Evolutionary conservation across 1,139 yeast species (phyloP).

Genomic region (Tardiomyces digboiensis): DNA sequence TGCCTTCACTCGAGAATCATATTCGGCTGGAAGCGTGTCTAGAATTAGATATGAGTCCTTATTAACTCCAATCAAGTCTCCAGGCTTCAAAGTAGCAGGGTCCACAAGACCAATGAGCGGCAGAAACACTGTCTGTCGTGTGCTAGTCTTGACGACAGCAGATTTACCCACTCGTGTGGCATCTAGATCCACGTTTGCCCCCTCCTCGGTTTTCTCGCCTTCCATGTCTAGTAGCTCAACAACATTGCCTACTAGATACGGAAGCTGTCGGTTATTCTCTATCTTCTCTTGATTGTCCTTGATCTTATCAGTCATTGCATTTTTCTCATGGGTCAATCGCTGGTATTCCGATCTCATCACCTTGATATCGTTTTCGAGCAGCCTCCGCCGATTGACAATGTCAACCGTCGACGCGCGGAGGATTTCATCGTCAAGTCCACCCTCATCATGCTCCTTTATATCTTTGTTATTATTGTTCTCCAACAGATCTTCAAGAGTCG

Average conservation of each 20-base stretch:
- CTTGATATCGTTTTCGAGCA: constrained; percentile 91
- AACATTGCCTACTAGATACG: constrained; percentile 95
- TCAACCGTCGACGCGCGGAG: constrained; percentile 72
- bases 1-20: constrained; percentile 95
- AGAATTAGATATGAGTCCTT: constrained; percentile 91
- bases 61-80: constrained; percentile 95
- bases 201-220: constrained; percentile 83
- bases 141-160: constrained; percentile 95
- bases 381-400: constrained; percentile 73
- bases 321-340: constrained; percentile 84
- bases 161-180: constrained; percentile 93
- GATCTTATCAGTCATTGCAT: constrained; percentile 87
- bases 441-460: constrained; percentile 24
- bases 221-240: constrained; percentile 90
- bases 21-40: constrained; percentile 94
- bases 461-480: constrained; percentile 13
- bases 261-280: constrained; percentile 90
- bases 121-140: constrained; percentile 93
- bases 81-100: constrained; percentile 80
- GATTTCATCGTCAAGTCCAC: constrained; percentile 72
- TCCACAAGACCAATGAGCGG: constrained; percentile 96
- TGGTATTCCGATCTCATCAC: constrained; percentile 92
- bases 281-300: constrained; percentile 96
- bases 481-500: constrained; percentile 63
- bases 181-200: constrained; percentile 91